A percentile compares a stretch with the other conserved stretches of the same genome.
Evolutionary conservation across 192 early-diverging fungal genomes (phyloP).

Genomic region (Lunasporangiospora selenospora): DNA sequence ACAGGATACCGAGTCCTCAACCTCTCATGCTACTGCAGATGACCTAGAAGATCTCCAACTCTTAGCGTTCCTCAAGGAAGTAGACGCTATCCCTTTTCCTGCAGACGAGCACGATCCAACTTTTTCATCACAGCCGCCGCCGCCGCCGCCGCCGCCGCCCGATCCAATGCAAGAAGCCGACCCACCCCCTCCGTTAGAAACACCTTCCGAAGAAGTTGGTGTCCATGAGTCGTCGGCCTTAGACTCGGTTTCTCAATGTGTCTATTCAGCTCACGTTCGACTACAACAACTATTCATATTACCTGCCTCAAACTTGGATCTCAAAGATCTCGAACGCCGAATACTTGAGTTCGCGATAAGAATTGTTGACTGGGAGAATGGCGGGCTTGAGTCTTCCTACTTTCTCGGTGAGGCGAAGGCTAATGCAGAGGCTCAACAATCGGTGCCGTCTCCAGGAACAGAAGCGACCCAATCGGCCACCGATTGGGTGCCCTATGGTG

Average conservation of each 20-base stretch:
- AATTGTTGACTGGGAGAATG: conserved; percentile 29
- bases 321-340: conserved; percentile 29
- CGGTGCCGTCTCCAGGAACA: neutral
- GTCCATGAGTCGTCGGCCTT: neutral
- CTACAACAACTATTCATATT: conserved; percentile 13
- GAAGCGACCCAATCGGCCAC: neutral
- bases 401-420: conserved; percentile 21
- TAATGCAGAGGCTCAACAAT: neutral
- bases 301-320: conserved; percentile 5
- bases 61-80: conserved; percentile 29
- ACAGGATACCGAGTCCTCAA: neutral
- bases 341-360: conserved; percentile 27
- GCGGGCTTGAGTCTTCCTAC: conserved; percentile 18
- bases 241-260: neutral
- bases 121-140: conserved; percentile 3
- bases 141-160: neutral
- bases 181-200: neutral
- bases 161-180: neutral
- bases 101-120: conserved; percentile 7
- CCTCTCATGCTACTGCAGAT: neutral
- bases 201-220: neutral
- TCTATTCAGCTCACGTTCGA: conserved; percentile 14
- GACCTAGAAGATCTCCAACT: conserved; percentile 17
- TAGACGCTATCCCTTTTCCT: conserved; percentile 23
- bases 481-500: conserved; percentile 7